A percentile compares a stretch with the other conserved stretches of the same genome.
phyloP scores from a whole-genome alignment of 768 basidiomycete genomes.

The Mycena kentingensis region DNA sequence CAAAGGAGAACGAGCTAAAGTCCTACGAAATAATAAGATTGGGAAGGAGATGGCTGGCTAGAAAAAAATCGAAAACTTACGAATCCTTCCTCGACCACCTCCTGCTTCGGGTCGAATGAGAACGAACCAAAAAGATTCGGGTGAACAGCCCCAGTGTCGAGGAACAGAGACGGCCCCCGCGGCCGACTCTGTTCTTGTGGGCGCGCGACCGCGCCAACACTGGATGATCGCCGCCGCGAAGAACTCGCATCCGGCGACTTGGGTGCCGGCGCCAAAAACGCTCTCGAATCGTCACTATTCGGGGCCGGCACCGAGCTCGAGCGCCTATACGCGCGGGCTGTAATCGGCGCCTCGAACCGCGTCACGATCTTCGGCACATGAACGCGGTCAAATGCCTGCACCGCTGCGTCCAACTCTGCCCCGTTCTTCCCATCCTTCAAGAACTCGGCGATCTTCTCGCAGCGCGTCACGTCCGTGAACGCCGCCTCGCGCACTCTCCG shows the following conservation, averaged over 20 bases:
- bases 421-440: conserved; percentile 60
- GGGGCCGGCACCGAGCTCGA: conserved; percentile 64
- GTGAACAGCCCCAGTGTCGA: conserved; percentile 33
- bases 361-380: conserved; percentile 64
- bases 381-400: conserved; percentile 56
- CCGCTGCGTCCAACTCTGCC: conserved; percentile 54
- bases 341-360: conserved; percentile 73
- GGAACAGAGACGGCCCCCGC: conserved; percentile 19
- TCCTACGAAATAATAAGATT: conserved; percentile 33
- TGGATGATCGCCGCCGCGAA: conserved; percentile 36
- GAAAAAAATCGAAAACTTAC: conserved; percentile 43
- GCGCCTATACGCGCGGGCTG: conserved; percentile 67
- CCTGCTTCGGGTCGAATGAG: conserved; percentile 38
- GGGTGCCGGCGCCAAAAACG: conserved; percentile 36
- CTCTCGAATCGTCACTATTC: conserved; percentile 40
- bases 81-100: conserved; percentile 41
- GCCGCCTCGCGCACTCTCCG: conserved; percentile 63
- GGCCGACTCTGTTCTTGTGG: conserved; percentile 14
- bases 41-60: background rate
- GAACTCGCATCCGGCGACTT: background rate
- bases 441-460: conserved; percentile 67
- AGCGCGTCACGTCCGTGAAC: conserved; percentile 63
- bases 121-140: conserved; percentile 37
- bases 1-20: conserved; percentile 49
- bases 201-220: conserved; percentile 25